Evolutionary conservation across 2,329 filamentous ascomycete genomes (phyloP), one percentile per base, ranked within the genome.

Genomic region (Colletotrichum australisinense): DNA sequence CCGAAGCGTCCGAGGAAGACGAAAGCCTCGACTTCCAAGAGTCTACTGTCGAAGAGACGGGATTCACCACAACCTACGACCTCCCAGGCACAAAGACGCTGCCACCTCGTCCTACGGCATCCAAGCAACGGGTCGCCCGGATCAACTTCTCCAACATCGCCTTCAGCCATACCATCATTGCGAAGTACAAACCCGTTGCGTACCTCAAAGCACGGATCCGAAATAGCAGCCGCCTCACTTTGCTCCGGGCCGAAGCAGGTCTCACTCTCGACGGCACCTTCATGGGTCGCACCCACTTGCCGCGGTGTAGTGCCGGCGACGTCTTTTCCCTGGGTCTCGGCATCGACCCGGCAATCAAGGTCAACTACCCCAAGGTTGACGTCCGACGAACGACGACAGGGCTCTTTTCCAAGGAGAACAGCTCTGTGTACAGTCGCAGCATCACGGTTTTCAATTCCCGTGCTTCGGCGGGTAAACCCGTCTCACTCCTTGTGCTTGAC

Each of bases 251-350:
- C 5, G 84, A 85, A 1, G 85, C 86, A 0, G 89, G 90, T 5
- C 83, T 93, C 8, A 92, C 89, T 0, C 86, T 93, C n/a, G 91
- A 93, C 77, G 89, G 89, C 3, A 86, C 85, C 9, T 93, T 92
- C 80, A 82, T 93, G 67, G 90, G 91, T 4, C 88, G 88, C 68
- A 86, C 87, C 1, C 83, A 78, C 0, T 82, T 92, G 42, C 88
- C 90, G 2, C 86, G 87, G 35, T 91, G 89, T 78, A 87, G 85
- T 58, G 82, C 89, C 0, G 88, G 89, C 49, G 88, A 90, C 64
- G 76, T 78, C 1, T 88, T 93, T 78, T 83, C 80, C 26, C 81
- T 93, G 1, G 84, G 84, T 60, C 83, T 93, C 0, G 91, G 91
- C n/a, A 83, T 91, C 5, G 90, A 92, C 78, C 89, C 89, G 3